Base-by-base conservation (phyloP, 139 green algal genomes). In the Nannochloris sp. region DNA sequence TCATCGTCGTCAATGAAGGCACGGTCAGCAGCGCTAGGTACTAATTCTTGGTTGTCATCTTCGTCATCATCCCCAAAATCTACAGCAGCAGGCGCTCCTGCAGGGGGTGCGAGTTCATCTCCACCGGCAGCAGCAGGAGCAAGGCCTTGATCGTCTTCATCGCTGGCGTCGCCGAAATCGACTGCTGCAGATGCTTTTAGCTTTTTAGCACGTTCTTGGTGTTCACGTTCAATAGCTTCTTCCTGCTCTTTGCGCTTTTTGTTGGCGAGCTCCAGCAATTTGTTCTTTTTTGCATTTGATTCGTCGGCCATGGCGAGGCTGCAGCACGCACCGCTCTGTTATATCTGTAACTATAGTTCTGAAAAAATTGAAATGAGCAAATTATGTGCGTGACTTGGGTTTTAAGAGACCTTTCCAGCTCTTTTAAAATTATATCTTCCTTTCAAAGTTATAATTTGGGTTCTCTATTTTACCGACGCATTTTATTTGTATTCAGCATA, bases 31-130 rank as follows among this genome's bases (percentile, higher is more conserved):
- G 71, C 54, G 2, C 36, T 77, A 3, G 44, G 58, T 33, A 59
- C 54, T 37, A 78, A 55, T 19, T 73, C 29, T 7, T 61, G 57
- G 46, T 64, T 34, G 23, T 74, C 77, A 12, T 77, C 77, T 29
- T 82, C 76, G 31, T 79, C 69, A 9, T 62, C 74, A 38, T 84
- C 74, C 3, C 73, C 77, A 76, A 73, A 81, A 47, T 80, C 70
- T 15, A 80, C 51, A 27, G 59, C 33, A 2, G 24, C 51, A 4
- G 9, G 2, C 1, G n/a, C 55, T 12, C 9, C n/a, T 53, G n/a
- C 3, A 51, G 42, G 42, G 42, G 27, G 34, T n/a, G n/a, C n/a
- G n/a, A n/a, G n/a, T n/a, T n/a, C n/a, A n/a, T n/a, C n/a, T n/a
- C n/a, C n/a, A n/a, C n/a, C n/a, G n/a, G n/a, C n/a, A n/a, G n/a